phyloP scores from a whole-genome alignment of 2,329 filamentous ascomycete genomes.

The Cladorrhinum sp. region DNA sequence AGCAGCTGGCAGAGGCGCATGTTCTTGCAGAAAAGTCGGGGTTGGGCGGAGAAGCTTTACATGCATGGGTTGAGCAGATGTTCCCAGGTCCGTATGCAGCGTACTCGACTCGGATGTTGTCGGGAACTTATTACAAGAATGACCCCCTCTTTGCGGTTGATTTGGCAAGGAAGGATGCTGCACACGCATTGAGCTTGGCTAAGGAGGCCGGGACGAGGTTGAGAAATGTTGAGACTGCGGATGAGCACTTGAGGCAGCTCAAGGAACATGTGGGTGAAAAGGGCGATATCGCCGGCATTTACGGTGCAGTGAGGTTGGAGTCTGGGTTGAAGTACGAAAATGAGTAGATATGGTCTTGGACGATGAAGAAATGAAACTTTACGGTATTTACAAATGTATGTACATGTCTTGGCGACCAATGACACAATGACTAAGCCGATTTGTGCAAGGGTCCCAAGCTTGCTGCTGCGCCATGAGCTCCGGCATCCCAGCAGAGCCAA shows the following conservation, averaged over 20 bases:
- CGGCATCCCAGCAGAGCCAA: conserved; percentile 18
- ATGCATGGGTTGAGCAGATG: conserved; percentile 68
- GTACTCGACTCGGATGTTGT: conserved; percentile 71
- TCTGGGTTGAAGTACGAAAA: conserved; percentile 74
- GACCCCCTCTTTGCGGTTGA: conserved; percentile 82
- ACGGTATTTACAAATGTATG: not conserved
- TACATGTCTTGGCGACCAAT: not conserved
- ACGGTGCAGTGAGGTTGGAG: conserved; percentile 74
- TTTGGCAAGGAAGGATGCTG: conserved; percentile 76
- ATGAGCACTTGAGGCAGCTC: conserved; percentile 66
- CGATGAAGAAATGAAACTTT: not conserved
- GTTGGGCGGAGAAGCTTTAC: conserved; percentile 66
- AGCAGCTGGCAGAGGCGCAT: conserved; percentile 74
- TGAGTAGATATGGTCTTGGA: conserved; percentile 28
- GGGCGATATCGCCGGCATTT: conserved; percentile 79
- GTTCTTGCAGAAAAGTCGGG: conserved; percentile 78
- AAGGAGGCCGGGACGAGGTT: conserved; percentile 59
- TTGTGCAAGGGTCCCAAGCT: not conserved
- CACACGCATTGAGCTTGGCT: conserved; percentile 70
- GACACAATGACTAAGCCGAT: conserved; percentile 14
- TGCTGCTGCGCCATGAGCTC: conserved; percentile 17
- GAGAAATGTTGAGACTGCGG: conserved; percentile 62
- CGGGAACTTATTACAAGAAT: conserved; percentile 72
- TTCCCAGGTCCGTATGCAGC: conserved; percentile 73
- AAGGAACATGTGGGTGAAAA: conserved; percentile 64